A percentile compares a stretch with the other conserved stretches of the same genome.
phyloP scores from a whole-genome alignment of 352 stramenopile species.

The Bremia lactucae region DNA sequence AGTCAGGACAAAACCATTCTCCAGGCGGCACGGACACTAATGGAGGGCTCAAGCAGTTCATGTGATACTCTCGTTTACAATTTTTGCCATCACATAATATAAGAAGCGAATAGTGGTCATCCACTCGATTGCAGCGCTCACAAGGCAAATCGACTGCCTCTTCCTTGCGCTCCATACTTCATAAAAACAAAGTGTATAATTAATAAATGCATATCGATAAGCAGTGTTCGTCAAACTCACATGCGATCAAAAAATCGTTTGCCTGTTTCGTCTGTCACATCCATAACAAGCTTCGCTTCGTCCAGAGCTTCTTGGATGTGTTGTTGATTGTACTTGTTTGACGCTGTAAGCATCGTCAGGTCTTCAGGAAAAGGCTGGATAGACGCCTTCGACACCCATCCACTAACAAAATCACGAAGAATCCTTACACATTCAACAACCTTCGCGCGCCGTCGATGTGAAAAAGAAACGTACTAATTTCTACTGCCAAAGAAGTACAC shows the following conservation, averaged over 20 bases:
- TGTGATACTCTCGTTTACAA: slow-evolving; percentile 81
- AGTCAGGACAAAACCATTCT: slow-evolving; percentile 75
- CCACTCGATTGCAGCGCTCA: slow-evolving; percentile 69
- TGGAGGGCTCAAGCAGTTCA: slow-evolving; percentile 69
- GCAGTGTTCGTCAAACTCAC: slow-evolving; percentile 24
- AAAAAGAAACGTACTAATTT: slow-evolving; percentile 60
- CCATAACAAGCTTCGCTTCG: slow-evolving; percentile 55
- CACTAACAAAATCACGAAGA: slow-evolving; percentile 25
- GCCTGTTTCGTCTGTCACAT: slow-evolving; percentile 43
- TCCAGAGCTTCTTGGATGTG: slow-evolving; percentile 64
- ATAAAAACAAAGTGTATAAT: slow-evolving; percentile 2
- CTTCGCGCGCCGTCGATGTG: neutral
- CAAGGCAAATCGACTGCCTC: slow-evolving; percentile 73
- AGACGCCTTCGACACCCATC: slow-evolving; percentile 61
- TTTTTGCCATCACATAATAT: slow-evolving; percentile 78
- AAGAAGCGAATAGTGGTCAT: slow-evolving; percentile 69
- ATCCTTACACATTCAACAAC: neutral
- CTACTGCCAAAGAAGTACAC: slow-evolving; percentile 83
- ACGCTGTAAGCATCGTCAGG: slow-evolving; percentile 39
- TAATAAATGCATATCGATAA: neutral
- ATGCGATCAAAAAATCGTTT: slow-evolving; percentile 71
- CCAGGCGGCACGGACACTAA: slow-evolving; percentile 48
- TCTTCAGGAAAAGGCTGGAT: slow-evolving; percentile 69
- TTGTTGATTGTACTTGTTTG: slow-evolving; percentile 61
- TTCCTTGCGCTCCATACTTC: slow-evolving; percentile 56